A percentile compares a stretch with the other conserved stretches of the same genome.
Evolutionary conservation across 768 basidiomycete genomes (phyloP).

Genomic region (Termitomyces sp.): DNA sequence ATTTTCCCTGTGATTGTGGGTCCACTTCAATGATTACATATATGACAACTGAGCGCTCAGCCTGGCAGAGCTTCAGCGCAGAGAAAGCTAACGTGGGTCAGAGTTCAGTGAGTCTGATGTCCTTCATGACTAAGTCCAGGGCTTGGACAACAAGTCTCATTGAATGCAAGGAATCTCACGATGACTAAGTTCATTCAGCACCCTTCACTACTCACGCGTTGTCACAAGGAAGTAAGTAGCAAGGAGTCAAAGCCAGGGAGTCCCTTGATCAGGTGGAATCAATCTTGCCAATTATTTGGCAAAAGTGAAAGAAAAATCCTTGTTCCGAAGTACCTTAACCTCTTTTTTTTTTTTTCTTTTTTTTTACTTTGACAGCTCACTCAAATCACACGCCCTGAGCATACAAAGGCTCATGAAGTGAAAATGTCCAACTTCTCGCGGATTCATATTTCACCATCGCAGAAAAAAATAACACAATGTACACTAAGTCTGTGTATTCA

Average conservation of each 20-base stretch:
- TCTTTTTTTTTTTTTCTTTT: constrained; percentile 6
- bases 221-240: background rate
- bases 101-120: background rate
- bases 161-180: background rate
- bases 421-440: background rate
- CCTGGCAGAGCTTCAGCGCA: background rate
- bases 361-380: background rate
- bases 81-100: background rate
- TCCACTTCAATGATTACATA: background rate
- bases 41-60: too few species aligned
- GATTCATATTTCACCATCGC: background rate
- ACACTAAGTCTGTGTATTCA: too few species aligned
- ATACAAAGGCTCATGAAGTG: background rate
- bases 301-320: background rate
- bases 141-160: background rate
- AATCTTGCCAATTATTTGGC: background rate
- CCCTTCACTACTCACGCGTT: background rate
- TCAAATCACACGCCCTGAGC: background rate
- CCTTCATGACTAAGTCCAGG: background rate
- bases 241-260: background rate
- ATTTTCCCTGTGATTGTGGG: background rate
- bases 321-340: constrained; percentile 10
- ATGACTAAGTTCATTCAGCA: background rate
- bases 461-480: background rate
- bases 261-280: background rate